Conservation (phyloP, 2,329 filamentous ascomycete genomes). For the Fusarium liriodendri region DNA sequence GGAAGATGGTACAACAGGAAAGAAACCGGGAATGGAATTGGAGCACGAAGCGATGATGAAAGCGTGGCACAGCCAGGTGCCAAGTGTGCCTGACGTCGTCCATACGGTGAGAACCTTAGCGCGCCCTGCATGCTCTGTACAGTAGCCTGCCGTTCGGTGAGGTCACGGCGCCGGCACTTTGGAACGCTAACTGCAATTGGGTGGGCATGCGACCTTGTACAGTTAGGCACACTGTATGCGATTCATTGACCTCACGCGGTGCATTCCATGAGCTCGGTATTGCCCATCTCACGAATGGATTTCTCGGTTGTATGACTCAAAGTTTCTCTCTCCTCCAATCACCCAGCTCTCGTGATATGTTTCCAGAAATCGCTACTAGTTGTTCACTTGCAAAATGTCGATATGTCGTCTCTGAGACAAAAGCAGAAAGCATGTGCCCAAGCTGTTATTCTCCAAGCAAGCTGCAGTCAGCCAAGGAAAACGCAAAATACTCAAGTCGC, state of each 20-base stretch:
- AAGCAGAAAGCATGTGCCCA: too few relatives aligned
- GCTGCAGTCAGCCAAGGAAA: too few relatives aligned
- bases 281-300: neutral
- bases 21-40: constrained; percentile 4
- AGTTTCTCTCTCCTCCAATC: neutral
- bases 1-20: neutral
- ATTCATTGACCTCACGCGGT: neutral
- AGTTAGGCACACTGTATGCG: constrained; percentile 1
- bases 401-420: neutral
- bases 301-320: neutral
- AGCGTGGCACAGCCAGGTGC: constrained; percentile 16
- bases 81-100: constrained; percentile 22
- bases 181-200: constrained; percentile 28
- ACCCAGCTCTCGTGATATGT: neutral
- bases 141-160: neutral
- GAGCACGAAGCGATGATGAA: constrained; percentile 21
- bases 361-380: neutral
- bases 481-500: too few relatives aligned
- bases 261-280: neutral
- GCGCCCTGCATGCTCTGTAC: constrained; percentile 16
- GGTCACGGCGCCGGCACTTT: constrained; percentile 23
- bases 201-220: constrained; percentile 22
- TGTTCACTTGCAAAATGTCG: neutral
- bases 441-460: too few relatives aligned
- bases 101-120: constrained; percentile 21